A percentile compares a stretch with the other conserved stretches of the same genome.
These are phyloP conservation scores for Singerocomus inundabilis DNA, from an alignment of 1,284 basidiomycete species.

Conservation along the genomic window DNA sequence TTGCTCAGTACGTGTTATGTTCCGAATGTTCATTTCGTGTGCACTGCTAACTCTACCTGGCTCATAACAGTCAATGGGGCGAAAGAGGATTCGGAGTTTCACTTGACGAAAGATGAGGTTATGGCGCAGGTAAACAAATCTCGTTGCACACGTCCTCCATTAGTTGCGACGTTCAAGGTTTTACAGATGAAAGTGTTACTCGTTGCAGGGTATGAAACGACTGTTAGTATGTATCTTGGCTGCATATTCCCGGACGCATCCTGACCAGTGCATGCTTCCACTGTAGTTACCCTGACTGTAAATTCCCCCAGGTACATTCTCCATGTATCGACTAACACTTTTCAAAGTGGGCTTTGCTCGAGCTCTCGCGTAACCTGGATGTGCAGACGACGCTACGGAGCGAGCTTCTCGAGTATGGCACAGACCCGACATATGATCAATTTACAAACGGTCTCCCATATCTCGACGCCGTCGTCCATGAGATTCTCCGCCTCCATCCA, in stretches of 20 bases:
- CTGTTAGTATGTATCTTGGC: conserved; percentile 31
- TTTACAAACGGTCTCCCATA: conserved; percentile 12
- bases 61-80: conserved; percentile 34
- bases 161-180: not conserved
- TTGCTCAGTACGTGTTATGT: conserved; percentile 10
- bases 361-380: conserved; percentile 18
- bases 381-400: conserved; percentile 40
- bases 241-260: not conserved
- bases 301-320: not conserved
- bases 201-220: conserved; percentile 42
- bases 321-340: not conserved
- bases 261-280: not conserved
- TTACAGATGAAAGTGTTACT: conserved; percentile 37
- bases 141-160: not conserved
- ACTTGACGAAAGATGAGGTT: conserved; percentile 65
- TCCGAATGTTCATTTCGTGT: no score
- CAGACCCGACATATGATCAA: conserved; percentile 27
- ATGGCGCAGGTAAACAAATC: conserved; percentile 45
- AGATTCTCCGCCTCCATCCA: conserved; percentile 14
- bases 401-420: conserved; percentile 34
- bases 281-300: conserved; percentile 28
- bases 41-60: not conserved
- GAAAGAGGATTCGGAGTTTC: conserved; percentile 37
- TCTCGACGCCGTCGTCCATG: conserved; percentile 21
- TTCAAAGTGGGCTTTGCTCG: conserved; percentile 26